Base-by-base conservation (phyloP, 257 asterid species). In the Solanum appendiculatum region DNA sequence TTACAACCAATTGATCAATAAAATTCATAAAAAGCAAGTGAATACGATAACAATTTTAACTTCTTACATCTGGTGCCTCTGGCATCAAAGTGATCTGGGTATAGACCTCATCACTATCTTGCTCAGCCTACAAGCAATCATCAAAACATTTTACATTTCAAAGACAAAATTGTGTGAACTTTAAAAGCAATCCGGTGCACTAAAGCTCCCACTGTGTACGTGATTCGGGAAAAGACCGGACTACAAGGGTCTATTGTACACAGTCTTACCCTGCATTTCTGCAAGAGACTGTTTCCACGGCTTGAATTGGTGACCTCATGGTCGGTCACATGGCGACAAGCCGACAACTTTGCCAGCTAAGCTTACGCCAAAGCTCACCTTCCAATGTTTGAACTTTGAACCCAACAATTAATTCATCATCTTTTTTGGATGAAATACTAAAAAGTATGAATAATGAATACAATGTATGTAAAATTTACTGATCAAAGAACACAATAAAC, bases 61-160 rank as follows among this genome's bases (percentile, higher is more conserved):
- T 85, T 81, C 91, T 89, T 90, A 91, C 95, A 84, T 92, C 92
- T 27, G 81, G 44, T 78, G 84, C 84, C 83, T 87, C 92, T 18
- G 94, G 93, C 87, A 89, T 85, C 91, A 92, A 88, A 87, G 93
- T 91, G 66, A 92, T 89, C 51, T 90, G 94, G 4, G 92, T 91
- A 89, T 92, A 92, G 25, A 91, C 92, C 83, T 92, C 94, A 89
- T 92, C 94, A 5, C 88, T 91, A 33, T 92, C 93, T 84, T 73
- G 90, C 86, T 91, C 94, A 86, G 93, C 93, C 94, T 92, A 86
- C 86, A 15, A 46, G 33, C 81, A 51, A n/a, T 29, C 39, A 87
- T 37, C 78, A 82, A 86, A 16, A 29, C 6, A 54, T 36, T 66
- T 36, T 9, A n/a, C 16, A 60, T 23, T 60, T 60, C 51, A 73